phyloP scores from a whole-genome alignment of 257 asterid species.

The Gardenia jasminoides region DNA sequence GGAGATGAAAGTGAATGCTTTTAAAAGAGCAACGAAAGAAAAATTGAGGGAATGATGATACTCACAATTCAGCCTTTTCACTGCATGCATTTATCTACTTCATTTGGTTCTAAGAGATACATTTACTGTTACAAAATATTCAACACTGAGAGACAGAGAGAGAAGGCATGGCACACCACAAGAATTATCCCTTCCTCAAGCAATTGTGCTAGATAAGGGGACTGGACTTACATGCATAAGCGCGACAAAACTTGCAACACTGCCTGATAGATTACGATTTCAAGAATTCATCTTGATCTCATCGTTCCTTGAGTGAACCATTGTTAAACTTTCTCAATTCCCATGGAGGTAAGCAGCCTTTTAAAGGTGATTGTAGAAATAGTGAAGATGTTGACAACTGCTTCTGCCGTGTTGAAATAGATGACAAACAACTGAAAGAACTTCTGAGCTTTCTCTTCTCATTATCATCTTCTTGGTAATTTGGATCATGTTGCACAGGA shows the following conservation, averaged over 20 bases:
- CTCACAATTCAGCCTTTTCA: conserved; percentile 3
- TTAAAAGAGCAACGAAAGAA: not conserved
- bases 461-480: conserved; percentile 37
- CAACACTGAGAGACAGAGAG: conserved; percentile 25
- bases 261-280: not conserved
- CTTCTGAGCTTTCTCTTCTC: conserved; percentile 75
- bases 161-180: conserved; percentile 21
- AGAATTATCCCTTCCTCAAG: conserved; percentile 25
- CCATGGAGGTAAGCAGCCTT: conserved; percentile 72
- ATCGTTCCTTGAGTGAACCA: conserved; percentile 56
- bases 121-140: conserved; percentile 17
- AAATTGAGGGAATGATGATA: not conserved
- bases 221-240: conserved; percentile 17
- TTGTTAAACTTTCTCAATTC: conserved; percentile 55
- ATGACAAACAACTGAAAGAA: conserved; percentile 69
- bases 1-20: not conserved
- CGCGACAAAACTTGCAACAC: conserved; percentile 6
- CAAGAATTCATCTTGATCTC: conserved; percentile 3
- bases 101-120: conserved; percentile 4
- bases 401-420: conserved; percentile 81
- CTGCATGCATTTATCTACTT: conserved; percentile 3
- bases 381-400: conserved; percentile 69
- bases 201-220: conserved; percentile 20
- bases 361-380: conserved; percentile 69
- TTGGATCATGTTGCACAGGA: conserved; percentile 64